These are phyloP conservation scores for Penicillium nucicola DNA, from an alignment of 495 filamentous ascomycete species.

Conservation along the genomic window DNA sequence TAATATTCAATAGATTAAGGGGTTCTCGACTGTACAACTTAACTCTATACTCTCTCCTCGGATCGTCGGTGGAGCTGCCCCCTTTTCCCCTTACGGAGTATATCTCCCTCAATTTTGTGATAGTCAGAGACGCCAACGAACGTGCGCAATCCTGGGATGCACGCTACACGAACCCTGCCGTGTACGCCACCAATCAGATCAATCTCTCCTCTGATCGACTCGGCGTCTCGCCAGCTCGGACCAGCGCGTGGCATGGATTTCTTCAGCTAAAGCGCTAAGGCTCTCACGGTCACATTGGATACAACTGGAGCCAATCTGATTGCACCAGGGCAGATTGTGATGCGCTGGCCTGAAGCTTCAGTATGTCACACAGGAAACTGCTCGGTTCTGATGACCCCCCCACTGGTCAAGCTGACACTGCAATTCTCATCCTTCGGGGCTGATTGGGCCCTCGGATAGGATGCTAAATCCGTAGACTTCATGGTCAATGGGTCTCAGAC, in stretches of 20 bases:
- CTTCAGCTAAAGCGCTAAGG: constrained; percentile 14
- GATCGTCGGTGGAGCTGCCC: neutral
- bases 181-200: constrained; percentile 5
- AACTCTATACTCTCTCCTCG: neutral
- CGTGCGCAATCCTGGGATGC: constrained; percentile 5
- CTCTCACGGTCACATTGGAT: constrained; percentile 2
- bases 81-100: constrained; percentile 3
- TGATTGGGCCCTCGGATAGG: neutral
- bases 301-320: constrained; percentile 4
- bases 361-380: neutral
- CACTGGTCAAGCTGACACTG: neutral
- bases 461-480: neutral
- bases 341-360: neutral
- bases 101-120: neutral
- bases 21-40: constrained; percentile 3
- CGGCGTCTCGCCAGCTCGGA: constrained; percentile 16
- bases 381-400: neutral
- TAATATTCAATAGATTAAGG: constrained; percentile 14
- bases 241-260: constrained; percentile 17
- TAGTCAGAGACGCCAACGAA: neutral
- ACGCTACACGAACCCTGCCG: neutral
- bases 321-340: neutral
- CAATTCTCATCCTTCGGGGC: neutral
- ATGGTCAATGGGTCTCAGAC: neutral
- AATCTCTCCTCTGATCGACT: neutral